Base-by-base conservation (phyloP, 106 monocot species). In the Posidonia australis region DNA sequence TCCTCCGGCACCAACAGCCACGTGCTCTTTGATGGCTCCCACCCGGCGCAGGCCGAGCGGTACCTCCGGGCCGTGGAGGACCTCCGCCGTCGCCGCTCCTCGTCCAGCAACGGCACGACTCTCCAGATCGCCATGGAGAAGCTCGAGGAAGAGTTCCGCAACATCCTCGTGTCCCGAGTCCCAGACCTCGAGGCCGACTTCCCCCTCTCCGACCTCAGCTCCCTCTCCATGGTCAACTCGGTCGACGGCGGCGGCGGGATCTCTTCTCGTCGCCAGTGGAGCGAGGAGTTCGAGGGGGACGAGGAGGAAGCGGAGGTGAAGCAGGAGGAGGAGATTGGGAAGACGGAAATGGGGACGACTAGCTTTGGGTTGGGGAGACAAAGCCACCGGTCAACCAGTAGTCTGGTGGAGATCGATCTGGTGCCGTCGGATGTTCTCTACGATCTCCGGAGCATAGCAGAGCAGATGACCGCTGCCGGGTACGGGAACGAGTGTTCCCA, bases 141-240 rank as follows among this genome's bases (percentile, higher is more conserved):
- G 42, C 82, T 92, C n/a, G 88, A 92, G 68, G 88, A 84, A 52
- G 92, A 92, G 80, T 87, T 88, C 71, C 80, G 82, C 13, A 60
- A 88, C 71, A 74, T 92, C 14, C 85, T 92, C 21, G 24, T 78
- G 22, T 44, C 79, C 11, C 73, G 80, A 18, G 67, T 76, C 10
- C 70, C 52, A 65, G 75, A 72, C 19, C 19, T 82, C 26, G 87
- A 88, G 64, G 31, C 79, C 65, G 78, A 88, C 10, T 61, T 76
- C 7, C 70, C 46, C 27, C 21, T 84, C 25, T 67, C 78, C 60
- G 84, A 82, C 62, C 73, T 84, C 65, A 67, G 65, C 63, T 82
- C 80, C 2, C 68, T 78, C 19, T 90, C 86, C 20, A 54, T 87
- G 44, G 43, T 17, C 42, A 41, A 58, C 14, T 25, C 58, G 14